Percentiles rank a stretch among this genome's conserved stretches.
Evolutionary conservation across 305 asterid genomes (phyloP).

Genomic region (Rubia peregrina): DNA sequence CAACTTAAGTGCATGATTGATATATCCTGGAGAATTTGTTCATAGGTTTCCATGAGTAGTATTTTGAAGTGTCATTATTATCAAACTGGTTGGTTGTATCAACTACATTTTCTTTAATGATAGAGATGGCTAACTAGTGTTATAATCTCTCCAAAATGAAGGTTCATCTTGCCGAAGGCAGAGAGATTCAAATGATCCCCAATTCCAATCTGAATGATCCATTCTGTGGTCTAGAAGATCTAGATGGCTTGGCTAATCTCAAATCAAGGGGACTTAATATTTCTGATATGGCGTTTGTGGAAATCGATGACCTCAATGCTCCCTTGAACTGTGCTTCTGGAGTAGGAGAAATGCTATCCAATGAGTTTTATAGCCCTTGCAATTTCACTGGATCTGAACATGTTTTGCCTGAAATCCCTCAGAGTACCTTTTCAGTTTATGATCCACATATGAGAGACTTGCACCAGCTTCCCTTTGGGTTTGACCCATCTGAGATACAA

Average conservation of each 20-base stretch:
- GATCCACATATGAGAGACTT: not conserved
- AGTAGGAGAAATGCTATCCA: not conserved
- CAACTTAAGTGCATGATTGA: not conserved
- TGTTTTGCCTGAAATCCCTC: conserved; percentile 1
- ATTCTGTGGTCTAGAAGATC: conserved; percentile 38
- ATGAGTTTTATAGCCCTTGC: conserved; percentile 9
- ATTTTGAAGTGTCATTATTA: not conserved
- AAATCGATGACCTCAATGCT: conserved; percentile 22
- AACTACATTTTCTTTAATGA: conserved; percentile 1
- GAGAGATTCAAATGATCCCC: conserved; percentile 10
- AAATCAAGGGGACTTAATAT: conserved; percentile 21
- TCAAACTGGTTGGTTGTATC: not conserved
- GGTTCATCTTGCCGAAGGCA: conserved; percentile 24
- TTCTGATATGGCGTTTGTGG: conserved; percentile 20
- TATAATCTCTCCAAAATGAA: conserved; percentile 16
- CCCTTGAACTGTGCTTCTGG: conserved; percentile 11
- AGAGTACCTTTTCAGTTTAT: conserved; percentile 1
- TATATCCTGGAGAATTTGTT: not conserved
- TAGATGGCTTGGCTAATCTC: conserved; percentile 20
- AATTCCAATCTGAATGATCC: conserved; percentile 31
- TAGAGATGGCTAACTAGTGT: conserved; percentile 4
- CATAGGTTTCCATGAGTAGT: not conserved
- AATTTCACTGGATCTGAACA: conserved; percentile 2
- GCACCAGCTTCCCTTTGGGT: not conserved
- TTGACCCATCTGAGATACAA: conserved; percentile 3